Conservation (phyloP, 2,329 filamentous ascomycete species). For the Capronia americana region DNA sequence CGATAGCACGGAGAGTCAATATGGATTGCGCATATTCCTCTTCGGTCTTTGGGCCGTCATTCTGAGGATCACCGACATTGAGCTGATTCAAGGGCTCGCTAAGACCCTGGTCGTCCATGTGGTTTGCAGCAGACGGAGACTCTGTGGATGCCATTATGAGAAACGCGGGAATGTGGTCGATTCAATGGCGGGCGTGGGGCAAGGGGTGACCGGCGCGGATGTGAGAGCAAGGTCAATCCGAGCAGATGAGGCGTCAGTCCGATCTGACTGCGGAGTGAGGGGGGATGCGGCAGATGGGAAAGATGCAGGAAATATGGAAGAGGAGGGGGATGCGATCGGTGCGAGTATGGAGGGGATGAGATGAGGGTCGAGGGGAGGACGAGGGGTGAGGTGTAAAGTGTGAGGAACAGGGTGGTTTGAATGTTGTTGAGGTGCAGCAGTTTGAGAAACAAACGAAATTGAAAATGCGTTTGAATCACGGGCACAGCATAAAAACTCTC, state of each 20-base stretch:
- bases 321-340: slow-evolving; percentile 36
- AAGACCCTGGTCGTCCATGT: slow-evolving; percentile 67
- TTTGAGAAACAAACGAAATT: slow-evolving; percentile 34
- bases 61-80: slow-evolving; percentile 67
- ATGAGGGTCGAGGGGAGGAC: slow-evolving; percentile 22
- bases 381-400: slow-evolving; percentile 24
- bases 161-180: slow-evolving; percentile 30
- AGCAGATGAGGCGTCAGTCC: slow-evolving; percentile 19
- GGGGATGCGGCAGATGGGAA: slow-evolving; percentile 21
- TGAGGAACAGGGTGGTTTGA: slow-evolving; percentile 18
- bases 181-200: slow-evolving; percentile 38
- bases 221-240: slow-evolving; percentile 4
- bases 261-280: slow-evolving; percentile 1
- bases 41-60: slow-evolving; percentile 87
- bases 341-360: slow-evolving; percentile 33
- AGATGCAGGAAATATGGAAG: slow-evolving; percentile 30
- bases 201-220: slow-evolving; percentile 22
- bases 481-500: slow-evolving; percentile 15
- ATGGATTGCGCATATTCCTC: slow-evolving; percentile 94
- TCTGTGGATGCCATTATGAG: slow-evolving; percentile 67
- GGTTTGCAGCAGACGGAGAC: slow-evolving; percentile 56
- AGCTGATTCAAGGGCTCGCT: slow-evolving; percentile 69
- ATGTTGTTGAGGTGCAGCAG: slow-evolving; percentile 27
- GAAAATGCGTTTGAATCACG: slow-evolving; percentile 25
- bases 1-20: slow-evolving; percentile 93